phyloP scores from a whole-genome alignment of 495 filamentous ascomycete genomes.

The Annulohypoxylon nitens region DNA sequence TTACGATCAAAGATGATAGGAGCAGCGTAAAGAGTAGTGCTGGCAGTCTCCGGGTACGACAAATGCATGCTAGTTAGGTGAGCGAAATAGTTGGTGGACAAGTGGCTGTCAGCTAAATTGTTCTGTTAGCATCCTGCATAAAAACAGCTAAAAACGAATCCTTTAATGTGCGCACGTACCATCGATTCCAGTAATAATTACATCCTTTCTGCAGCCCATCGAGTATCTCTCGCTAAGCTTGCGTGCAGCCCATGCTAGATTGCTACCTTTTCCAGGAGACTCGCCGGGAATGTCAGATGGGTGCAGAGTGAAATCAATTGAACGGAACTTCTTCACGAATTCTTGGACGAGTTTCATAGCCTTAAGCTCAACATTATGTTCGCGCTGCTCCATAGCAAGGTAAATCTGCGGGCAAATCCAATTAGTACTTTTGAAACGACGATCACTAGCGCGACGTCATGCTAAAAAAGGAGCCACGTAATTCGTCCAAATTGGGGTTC shows the following conservation, averaged over 20 bases:
- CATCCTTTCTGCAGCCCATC: constrained; percentile 64
- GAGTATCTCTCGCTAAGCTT: constrained; percentile 70
- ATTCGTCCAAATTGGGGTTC: not conserved
- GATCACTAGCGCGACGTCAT: constrained; percentile 14
- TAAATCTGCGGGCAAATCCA: constrained; percentile 63
- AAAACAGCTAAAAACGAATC: not conserved
- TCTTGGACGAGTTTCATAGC: constrained; percentile 65
- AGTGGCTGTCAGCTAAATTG: constrained; percentile 73
- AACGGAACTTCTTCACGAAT: constrained; percentile 70
- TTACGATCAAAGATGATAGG: constrained; percentile 82
- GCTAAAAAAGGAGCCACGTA: constrained; percentile 13
- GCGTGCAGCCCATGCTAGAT: constrained; percentile 73
- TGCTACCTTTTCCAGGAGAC: constrained; percentile 76
- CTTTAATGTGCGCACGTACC: constrained; percentile 58
- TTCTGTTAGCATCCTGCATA: constrained; percentile 39
- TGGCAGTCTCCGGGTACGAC: constrained; percentile 64
- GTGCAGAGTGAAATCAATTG: constrained; percentile 72
- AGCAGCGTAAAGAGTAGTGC: constrained; percentile 71
- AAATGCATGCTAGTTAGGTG: constrained; percentile 71
- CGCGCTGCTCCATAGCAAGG: constrained; percentile 78
- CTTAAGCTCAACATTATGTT: constrained; percentile 66
- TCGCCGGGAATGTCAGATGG: constrained; percentile 71
- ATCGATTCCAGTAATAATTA: constrained; percentile 78
- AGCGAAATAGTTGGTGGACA: constrained; percentile 73
- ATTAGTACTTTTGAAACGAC: constrained; percentile 23